Base-by-base conservation (phyloP, 2,329 filamentous ascomycete species). In the Penicillium sp. region DNA sequence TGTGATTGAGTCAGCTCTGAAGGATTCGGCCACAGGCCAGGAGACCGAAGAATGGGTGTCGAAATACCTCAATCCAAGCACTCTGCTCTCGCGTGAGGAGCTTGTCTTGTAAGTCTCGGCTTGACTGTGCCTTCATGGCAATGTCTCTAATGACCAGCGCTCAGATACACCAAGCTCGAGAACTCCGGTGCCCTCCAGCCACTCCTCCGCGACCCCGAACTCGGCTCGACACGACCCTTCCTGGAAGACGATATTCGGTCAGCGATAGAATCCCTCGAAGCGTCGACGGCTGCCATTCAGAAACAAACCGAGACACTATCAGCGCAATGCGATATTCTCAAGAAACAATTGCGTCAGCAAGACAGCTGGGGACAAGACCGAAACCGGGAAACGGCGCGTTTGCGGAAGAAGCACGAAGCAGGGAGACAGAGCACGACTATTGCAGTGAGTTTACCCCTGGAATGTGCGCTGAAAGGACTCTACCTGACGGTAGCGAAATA, bases 51-150 rank as follows among this genome's bases (percentile, higher is more conserved):
- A 71, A 61, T 78, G 75, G 75, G 68, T 71, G 31, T 58, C 62
- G 9, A 68, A 69, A 37, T 67, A 77, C 62, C 61, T 78, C 49
- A 55, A 54, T 33, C 54, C 65, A 7, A 70, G 74, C 51, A 77
- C 73, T 6, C 65, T 78, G 37, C 66, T 79, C 53, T 77, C 76
- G 6, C 70, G 70, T 53, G 76, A 79, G 53, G 77, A 79, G 64
- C 62, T 75, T 24, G 62, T 60, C 50, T 50, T 78, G 77, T 78
- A 71, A 39, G 69, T 46, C 43, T n/a, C 6, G 11, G 43, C 43
- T 46, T n/a, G 43, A 46, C 22, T 27, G 22, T 44, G 2, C 4
- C 43, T 31, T n/a, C 24, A 14, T 9, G 16, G 3, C 31, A 7
- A 50, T 24, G 6, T 10, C 49, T 35, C 59, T 61, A 39, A 63